phyloP scores from a whole-genome alignment of 2,329 filamentous ascomycete genomes.

The Biscogniauxia mediterranea region DNA sequence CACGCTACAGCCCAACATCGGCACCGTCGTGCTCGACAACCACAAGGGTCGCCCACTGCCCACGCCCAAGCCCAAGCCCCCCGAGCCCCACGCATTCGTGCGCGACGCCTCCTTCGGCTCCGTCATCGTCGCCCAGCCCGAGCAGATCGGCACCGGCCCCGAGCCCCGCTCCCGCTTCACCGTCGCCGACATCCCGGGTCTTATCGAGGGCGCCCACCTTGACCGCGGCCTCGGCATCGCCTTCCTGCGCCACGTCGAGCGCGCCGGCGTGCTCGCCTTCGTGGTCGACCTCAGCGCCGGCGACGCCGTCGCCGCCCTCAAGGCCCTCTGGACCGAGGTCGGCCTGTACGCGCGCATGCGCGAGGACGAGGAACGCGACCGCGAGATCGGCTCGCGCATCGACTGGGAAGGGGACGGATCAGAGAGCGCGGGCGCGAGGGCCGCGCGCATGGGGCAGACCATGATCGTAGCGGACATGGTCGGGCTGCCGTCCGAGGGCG shows the following conservation, averaged over 20 bases:
- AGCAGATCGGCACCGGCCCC: constrained; percentile 32
- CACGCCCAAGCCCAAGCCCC: constrained; percentile 27
- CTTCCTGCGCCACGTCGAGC: constrained; percentile 91
- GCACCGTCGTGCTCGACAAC: constrained; percentile 89
- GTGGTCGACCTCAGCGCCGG: constrained; percentile 82
- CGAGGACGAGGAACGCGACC: constrained; percentile 68
- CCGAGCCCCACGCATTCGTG: constrained; percentile 40
- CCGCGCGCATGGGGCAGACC: constrained; percentile 14
- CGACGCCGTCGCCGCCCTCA: constrained; percentile 74
- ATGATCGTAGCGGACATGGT: constrained; percentile 32
- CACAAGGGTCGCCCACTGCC: constrained; percentile 70
- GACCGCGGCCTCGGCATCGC: constrained; percentile 88
- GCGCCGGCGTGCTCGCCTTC: constrained; percentile 88
- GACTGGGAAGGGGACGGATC: constrained; percentile 59
- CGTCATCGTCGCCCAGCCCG: constrained; percentile 27
- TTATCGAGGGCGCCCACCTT: constrained; percentile 89
- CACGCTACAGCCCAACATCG: constrained; percentile 90
- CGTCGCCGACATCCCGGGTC: constrained; percentile 90
- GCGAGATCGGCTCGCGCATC: constrained; percentile 56
- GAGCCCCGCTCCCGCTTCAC: constrained; percentile 76
- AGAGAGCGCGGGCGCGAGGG: constrained; percentile 12
- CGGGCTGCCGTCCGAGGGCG: constrained; percentile 2
- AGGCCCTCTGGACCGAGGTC: constrained; percentile 87
- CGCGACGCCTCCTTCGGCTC: constrained; percentile 30
- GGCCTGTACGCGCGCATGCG: constrained; percentile 79